These are phyloP conservation scores for Metarhizium guizhouense DNA, from an alignment of 2,329 filamentous ascomycete species.

Conservation along the genomic window DNA sequence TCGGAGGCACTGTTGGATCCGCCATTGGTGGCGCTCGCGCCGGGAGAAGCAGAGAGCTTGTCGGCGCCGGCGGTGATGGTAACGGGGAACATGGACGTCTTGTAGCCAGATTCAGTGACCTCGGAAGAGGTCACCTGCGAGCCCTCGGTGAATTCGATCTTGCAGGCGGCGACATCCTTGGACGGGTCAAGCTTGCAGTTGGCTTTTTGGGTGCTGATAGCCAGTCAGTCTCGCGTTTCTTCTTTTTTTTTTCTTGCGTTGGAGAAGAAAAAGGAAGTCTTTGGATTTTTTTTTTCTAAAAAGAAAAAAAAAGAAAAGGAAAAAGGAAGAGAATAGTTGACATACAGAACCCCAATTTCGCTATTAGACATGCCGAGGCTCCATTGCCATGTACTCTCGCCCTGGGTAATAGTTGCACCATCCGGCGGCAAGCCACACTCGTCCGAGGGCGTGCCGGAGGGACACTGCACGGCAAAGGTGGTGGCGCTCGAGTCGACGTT, in stretches of 20 bases:
- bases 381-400: slow-evolving; percentile 17
- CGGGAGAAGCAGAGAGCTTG: slow-evolving; percentile 18
- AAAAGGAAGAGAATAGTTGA: background rate
- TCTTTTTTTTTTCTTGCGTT: too few relatives aligned
- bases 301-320: too few relatives aligned
- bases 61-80: slow-evolving; percentile 29
- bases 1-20: slow-evolving; percentile 6
- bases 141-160: slow-evolving; percentile 1
- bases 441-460: slow-evolving; percentile 6
- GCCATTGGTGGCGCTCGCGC: slow-evolving; percentile 1
- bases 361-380: background rate
- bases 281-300: too few relatives aligned
- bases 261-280: too few relatives aligned
- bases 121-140: background rate
- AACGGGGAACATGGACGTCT: slow-evolving; percentile 17
- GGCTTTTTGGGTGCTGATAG: slow-evolving; percentile 10
- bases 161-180: slow-evolving; percentile 17
- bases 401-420: slow-evolving; percentile 18
- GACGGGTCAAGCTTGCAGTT: slow-evolving; percentile 17
- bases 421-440: slow-evolving; percentile 14
- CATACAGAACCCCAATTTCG: background rate
- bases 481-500: slow-evolving; percentile 17
- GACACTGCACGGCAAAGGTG: slow-evolving; percentile 21
- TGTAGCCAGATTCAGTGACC: slow-evolving; percentile 12
- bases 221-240: background rate